Evolutionary conservation across 768 basidiomycete genomes (phyloP), one percentile per base, ranked within the genome.

Genomic region (Royoungia palumana): DNA sequence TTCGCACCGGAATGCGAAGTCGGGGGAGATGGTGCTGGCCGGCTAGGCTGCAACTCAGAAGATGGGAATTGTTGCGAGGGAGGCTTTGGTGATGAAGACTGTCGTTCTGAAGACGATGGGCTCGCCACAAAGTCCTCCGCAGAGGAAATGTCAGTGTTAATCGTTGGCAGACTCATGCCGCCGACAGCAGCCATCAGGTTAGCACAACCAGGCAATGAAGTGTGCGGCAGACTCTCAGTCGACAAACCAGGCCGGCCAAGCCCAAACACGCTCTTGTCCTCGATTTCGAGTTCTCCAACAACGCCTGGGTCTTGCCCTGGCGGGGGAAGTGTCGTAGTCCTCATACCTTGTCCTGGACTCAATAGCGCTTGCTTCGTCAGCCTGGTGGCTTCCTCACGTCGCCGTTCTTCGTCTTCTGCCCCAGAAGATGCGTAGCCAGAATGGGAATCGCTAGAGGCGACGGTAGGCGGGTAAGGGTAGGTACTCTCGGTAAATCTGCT

Each of bases 241-340:
- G 85, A 87, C 44, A 79, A 76, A 11, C 78, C 83, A 14, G 92
- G 88, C 41, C 91, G 79, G 20, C 82, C 86, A 66, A 93, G 84
- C 16, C 72, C 73, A 56, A 86, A 70, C 32, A 94, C 91, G 14
- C 85, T 87, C 7, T 81, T 82, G 60, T 90, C 87, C 60, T 87
- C 57, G 34, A 42, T 28, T 19, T 41, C 54, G 19, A 28, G 40
- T 4, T 40, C 49, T 12, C 49, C 53, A 9, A 36, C 5, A 6
- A 19, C 25, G 11, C 49, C 25, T 54, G 48, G 0, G 20, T 47
- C 47, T 6, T 46, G 43, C 13, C 48, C 50, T 19, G 30, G 50
- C 8, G 45, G 17, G 14, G 73, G 75, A 21, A 73, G 65, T 10
- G 74, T 73, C 32, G 70, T 38, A 1, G 67, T 68, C 44, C 61